Conservation (phyloP, 108 stramenopile species). For the Aurantiochytrium sp. region DNA sequence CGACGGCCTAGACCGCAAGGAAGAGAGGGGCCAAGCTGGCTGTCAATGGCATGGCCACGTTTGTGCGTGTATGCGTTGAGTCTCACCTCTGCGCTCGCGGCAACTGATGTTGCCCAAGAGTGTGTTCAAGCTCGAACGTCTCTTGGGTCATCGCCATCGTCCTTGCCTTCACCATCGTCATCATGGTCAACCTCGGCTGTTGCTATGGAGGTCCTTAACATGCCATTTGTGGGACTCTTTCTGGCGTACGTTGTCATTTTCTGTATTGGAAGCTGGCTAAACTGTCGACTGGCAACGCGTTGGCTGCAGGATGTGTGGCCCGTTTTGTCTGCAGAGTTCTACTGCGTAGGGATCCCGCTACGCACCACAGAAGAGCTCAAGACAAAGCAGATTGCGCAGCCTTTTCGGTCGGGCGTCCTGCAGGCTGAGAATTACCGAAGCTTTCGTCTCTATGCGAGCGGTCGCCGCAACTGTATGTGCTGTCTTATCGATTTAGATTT, state of each 20-base stretch:
- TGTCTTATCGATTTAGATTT: not conserved
- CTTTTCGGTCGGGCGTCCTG: not conserved
- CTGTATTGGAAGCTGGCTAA: not conserved
- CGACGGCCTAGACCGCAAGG: not conserved
- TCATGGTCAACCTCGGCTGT: not conserved
- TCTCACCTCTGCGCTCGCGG: too few species aligned
- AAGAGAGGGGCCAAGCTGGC: not conserved
- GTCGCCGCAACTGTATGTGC: not conserved
- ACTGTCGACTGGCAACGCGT: not conserved
- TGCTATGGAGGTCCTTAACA: not conserved
- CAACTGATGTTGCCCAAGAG: too few species aligned
- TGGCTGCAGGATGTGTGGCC: not conserved
- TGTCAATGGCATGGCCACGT: too few species aligned
- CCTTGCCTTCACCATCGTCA: too few species aligned
- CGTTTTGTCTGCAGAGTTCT: not conserved
- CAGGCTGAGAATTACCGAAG: not conserved
- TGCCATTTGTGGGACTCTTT: not conserved
- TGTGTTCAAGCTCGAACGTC: too few species aligned
- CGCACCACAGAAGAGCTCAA: not conserved
- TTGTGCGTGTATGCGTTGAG: too few species aligned
- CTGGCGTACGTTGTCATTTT: not conserved
- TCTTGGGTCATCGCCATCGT: too few species aligned
- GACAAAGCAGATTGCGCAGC: not conserved
- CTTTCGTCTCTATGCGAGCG: not conserved
- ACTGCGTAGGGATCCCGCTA: not conserved